Percentiles rank a stretch among this genome's conserved stretches.
phyloP scores from a whole-genome alignment of 805 yeast species.

The Metschnikowia baotianmanensis region DNA sequence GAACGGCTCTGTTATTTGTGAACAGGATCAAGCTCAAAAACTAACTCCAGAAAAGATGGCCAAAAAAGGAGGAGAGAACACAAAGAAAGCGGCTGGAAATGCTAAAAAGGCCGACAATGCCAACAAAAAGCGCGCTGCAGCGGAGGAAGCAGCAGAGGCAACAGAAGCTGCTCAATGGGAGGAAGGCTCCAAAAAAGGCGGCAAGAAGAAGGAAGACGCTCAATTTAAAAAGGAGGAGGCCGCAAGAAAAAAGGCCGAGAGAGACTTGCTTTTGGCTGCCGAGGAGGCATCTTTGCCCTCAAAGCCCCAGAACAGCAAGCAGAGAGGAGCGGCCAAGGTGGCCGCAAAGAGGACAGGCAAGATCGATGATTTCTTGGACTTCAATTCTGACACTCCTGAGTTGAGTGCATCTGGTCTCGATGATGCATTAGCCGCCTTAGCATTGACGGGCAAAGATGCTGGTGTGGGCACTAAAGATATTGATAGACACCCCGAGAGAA shows the following conservation, averaged over 20 bases:
- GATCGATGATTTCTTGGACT: slow-evolving; percentile 65
- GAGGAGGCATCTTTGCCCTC: slow-evolving; percentile 65
- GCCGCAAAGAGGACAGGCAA: slow-evolving; percentile 59
- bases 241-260: slow-evolving; percentile 75
- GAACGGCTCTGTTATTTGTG: too few relatives aligned
- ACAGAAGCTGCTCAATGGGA: slow-evolving; percentile 67
- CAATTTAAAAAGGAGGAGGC: slow-evolving; percentile 73
- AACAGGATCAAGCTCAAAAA: slow-evolving; percentile 12
- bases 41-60: slow-evolving; percentile 16
- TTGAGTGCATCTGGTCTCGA: slow-evolving; percentile 75
- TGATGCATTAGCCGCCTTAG: slow-evolving; percentile 73
- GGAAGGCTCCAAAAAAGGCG: slow-evolving; percentile 66
- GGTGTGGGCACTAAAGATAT: slow-evolving; percentile 61
- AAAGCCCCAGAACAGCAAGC: slow-evolving; percentile 51
- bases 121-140: slow-evolving; percentile 52
- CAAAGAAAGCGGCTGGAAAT: slow-evolving; percentile 60
- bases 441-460: slow-evolving; percentile 56
- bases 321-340: slow-evolving; percentile 67
- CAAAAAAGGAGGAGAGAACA: slow-evolving; percentile 41
- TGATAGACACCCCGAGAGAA: slow-evolving; percentile 86
- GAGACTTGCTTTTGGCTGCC: slow-evolving; percentile 62
- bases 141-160: slow-evolving; percentile 44
- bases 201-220: slow-evolving; percentile 67
- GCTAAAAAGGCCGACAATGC: slow-evolving; percentile 68
- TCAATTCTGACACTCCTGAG: slow-evolving; percentile 47